Conservation (phyloP, 139 green algal species). For the Tetratostichococcus sp. region DNA sequence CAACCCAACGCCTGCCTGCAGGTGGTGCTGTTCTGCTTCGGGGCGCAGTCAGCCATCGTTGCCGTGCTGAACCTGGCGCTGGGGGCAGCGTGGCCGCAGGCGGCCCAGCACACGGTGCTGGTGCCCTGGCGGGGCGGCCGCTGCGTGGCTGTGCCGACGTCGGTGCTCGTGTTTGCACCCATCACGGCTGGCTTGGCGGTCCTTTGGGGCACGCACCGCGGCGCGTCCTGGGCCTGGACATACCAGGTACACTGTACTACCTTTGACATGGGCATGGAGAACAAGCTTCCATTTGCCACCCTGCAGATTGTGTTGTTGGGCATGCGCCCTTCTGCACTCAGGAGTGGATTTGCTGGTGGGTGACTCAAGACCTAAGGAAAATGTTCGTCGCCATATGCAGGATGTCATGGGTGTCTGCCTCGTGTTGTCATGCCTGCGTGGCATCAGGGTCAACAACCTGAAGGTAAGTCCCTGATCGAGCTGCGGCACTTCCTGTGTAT, state of each 20-base stretch:
- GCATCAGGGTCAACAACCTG: conserved; percentile 57
- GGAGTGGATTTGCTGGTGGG: too few species aligned
- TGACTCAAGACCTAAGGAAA: too few species aligned
- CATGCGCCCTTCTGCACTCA: too few species aligned
- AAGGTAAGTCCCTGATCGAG: too few species aligned
- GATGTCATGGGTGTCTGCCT: conserved; percentile 63
- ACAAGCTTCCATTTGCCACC: conserved; percentile 38
- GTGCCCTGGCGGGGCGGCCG: background rate
- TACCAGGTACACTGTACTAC: conserved; percentile 29
- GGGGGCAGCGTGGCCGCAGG: background rate
- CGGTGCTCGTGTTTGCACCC: conserved; percentile 14
- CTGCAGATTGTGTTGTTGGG: too few species aligned
- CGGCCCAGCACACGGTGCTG: background rate
- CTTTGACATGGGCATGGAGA: conserved; percentile 9
- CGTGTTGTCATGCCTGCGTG: conserved; percentile 65
- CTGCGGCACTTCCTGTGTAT: too few species aligned
- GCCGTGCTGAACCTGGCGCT: conserved; percentile 20
- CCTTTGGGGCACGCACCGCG: conserved; percentile 32
- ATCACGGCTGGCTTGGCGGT: conserved; percentile 23
- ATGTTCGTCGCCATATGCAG: conserved; percentile 32
- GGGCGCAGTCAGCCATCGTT: conserved; percentile 36
- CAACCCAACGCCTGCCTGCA: conserved; percentile 17
- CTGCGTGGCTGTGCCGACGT: conserved; percentile 6
- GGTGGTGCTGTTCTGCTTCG: conserved; percentile 53
- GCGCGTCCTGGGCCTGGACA: conserved; percentile 54